Evolutionary conservation across 2,329 filamentous ascomycete genomes (phyloP).

Genomic region (Penicillium sp.): DNA sequence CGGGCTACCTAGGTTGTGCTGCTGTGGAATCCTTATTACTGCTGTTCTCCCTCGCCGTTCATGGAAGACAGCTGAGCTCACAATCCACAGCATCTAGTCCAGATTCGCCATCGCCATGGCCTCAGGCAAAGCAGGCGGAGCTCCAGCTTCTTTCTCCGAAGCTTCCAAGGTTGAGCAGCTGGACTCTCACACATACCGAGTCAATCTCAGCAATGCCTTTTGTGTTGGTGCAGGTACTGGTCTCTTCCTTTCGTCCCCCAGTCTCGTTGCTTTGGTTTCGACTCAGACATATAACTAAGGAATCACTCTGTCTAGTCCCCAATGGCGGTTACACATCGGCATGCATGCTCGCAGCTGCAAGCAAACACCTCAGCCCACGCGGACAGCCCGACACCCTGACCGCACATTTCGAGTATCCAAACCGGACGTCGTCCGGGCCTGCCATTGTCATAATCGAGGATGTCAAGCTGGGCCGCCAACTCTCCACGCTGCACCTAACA

Average conservation of each 20-base stretch:
- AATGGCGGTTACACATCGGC: not conserved
- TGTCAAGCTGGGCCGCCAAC: not conserved
- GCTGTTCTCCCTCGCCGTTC: too few relatives aligned
- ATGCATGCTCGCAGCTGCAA: not conserved
- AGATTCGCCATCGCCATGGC: too few relatives aligned
- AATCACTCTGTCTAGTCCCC: too few relatives aligned
- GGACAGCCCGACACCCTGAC: not conserved
- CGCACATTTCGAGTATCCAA: not conserved
- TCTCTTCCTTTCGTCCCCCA: not conserved
- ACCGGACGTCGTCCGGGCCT: not conserved
- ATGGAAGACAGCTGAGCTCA: too few relatives aligned
- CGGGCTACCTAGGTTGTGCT: too few relatives aligned
- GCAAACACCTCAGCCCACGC: not conserved
- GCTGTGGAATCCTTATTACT: too few relatives aligned
- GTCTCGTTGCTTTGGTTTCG: too few relatives aligned
- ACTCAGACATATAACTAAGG: too few relatives aligned
- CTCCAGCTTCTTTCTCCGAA: too few relatives aligned
- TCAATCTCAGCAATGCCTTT: not conserved
- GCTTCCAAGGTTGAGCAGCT: not conserved
- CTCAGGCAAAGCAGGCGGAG: too few relatives aligned
- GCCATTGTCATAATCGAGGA: not conserved
- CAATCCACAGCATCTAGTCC: too few relatives aligned
- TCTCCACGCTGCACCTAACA: not conserved
- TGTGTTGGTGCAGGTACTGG: not conserved
- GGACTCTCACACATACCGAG: not conserved